A percentile compares a stretch with the other conserved stretches of the same genome.
These are phyloP conservation scores for Corallochytrium limacisporum DNA, from an alignment of 78 protist genomes.

Conservation along the genomic window DNA sequence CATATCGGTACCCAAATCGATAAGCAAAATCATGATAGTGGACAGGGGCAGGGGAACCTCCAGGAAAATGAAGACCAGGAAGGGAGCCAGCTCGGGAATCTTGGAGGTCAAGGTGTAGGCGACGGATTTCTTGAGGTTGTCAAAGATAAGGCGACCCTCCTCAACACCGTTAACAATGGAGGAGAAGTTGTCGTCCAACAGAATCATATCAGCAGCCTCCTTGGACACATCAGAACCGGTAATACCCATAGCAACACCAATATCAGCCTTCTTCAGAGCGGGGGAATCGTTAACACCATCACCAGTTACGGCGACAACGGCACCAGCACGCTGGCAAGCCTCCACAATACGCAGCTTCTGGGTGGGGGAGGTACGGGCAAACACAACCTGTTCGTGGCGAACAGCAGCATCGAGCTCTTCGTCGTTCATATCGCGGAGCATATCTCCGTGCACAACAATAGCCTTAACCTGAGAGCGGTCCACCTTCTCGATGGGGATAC, in stretches of 20 bases:
- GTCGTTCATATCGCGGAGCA: slow-evolving; percentile 5
- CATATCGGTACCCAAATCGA: slow-evolving; percentile 86
- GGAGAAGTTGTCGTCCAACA: slow-evolving; percentile 86
- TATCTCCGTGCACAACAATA: background rate
- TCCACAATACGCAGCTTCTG: slow-evolving; percentile 85
- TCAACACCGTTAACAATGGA: slow-evolving; percentile 70
- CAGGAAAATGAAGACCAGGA: slow-evolving; percentile 52
- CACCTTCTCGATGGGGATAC: slow-evolving; percentile 10
- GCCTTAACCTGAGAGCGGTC: slow-evolving; percentile 6
- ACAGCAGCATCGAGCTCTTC: slow-evolving; percentile 3
- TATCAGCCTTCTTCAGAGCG: slow-evolving; percentile 85
- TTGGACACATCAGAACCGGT: slow-evolving; percentile 84
- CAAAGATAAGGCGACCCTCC: slow-evolving; percentile 82
- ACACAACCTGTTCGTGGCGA: slow-evolving; percentile 55
- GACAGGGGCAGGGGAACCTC: slow-evolving; percentile 72
- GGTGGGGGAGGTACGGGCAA: slow-evolving; percentile 87
- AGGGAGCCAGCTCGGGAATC: slow-evolving; percentile 82
- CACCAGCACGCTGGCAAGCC: slow-evolving; percentile 49
- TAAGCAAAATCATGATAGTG: slow-evolving; percentile 65
- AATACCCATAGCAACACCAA: slow-evolving; percentile 89
- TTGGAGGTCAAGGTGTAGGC: slow-evolving; percentile 74
- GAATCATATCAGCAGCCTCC: slow-evolving; percentile 88
- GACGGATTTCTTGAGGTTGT: slow-evolving; percentile 86
- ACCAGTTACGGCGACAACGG: slow-evolving; percentile 85
- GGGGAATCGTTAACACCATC: slow-evolving; percentile 96